A percentile compares a stretch with the other conserved stretches of the same genome.
Evolutionary conservation across 2,329 filamentous ascomycete genomes (phyloP).

Genomic region (Alternaria sp.): DNA sequence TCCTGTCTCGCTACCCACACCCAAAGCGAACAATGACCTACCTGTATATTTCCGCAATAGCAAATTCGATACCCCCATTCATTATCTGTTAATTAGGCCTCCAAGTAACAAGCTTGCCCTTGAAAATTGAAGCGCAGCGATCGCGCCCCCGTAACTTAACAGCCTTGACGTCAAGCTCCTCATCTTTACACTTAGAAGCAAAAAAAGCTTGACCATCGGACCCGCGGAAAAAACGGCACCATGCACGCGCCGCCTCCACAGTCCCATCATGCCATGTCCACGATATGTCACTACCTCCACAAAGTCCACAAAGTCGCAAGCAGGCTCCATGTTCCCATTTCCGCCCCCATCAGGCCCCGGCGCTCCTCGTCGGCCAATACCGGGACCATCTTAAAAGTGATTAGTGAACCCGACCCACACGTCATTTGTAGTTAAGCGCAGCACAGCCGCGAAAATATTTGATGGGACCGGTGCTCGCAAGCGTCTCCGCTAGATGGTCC

Average conservation of each 20-base stretch:
- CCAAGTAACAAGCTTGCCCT: too few relatives aligned
- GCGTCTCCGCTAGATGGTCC: not conserved
- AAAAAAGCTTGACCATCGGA: not conserved
- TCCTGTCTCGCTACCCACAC: not conserved
- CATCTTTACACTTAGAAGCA: not conserved
- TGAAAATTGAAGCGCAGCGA: too few relatives aligned
- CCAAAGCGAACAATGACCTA: not conserved
- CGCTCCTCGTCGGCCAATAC: not conserved
- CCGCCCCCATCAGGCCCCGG: not conserved
- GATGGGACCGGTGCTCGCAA: not conserved
- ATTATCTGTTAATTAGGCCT: too few relatives aligned
- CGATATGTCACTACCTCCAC: not conserved
- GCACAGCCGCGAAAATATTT: not conserved
- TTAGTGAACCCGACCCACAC: not conserved
- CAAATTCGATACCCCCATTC: constrained; percentile 9
- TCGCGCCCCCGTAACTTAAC: too few relatives aligned
- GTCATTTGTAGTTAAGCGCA: not conserved
- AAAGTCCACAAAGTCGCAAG: not conserved
- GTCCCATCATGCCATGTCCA: not conserved
- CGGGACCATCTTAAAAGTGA: not conserved
- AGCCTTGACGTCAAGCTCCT: not conserved
- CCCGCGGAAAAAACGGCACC: not conserved
- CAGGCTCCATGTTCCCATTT: not conserved
- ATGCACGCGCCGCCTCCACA: not conserved
- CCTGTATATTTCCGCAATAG: not conserved